Evolutionary conservation across 2,329 filamentous ascomycete genomes (phyloP).

Genomic region (Fusarium luffae): DNA sequence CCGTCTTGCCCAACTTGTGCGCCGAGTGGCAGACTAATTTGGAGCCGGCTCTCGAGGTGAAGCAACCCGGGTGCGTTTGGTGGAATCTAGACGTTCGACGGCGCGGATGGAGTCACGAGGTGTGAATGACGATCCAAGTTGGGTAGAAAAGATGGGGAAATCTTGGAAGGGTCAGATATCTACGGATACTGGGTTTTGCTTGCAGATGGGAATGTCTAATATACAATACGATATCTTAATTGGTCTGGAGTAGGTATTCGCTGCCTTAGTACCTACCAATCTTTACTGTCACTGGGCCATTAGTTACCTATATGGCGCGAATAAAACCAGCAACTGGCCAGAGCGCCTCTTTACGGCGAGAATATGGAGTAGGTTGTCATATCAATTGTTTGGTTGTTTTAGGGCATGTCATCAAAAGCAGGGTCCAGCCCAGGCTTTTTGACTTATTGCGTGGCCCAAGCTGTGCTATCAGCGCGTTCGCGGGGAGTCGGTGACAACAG

Average conservation of each 20-base stretch:
- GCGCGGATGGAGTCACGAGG: slow-evolving; percentile 20
- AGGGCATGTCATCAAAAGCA: slow-evolving; percentile 10
- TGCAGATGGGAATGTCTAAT: slow-evolving; percentile 1
- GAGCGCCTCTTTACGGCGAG: neutral
- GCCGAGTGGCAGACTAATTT: slow-evolving; percentile 35
- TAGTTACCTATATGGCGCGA: slow-evolving; percentile 2
- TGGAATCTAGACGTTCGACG: slow-evolving; percentile 37
- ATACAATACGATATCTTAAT: neutral
- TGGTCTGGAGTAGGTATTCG: neutral
- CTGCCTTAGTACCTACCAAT: neutral
- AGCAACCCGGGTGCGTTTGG: slow-evolving; percentile 29
- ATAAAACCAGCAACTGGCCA: slow-evolving; percentile 13
- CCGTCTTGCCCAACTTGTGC: slow-evolving; percentile 28
- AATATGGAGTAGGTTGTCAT: slow-evolving; percentile 5
- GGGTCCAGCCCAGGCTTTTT: slow-evolving; percentile 17
- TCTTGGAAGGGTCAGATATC: slow-evolving; percentile 15
- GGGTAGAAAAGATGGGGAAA: slow-evolving; percentile 21
- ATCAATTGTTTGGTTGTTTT: slow-evolving; percentile 9
- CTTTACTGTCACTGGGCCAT: neutral
- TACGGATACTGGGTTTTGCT: neutral
- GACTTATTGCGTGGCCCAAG: slow-evolving; percentile 28
- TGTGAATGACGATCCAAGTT: slow-evolving; percentile 25
- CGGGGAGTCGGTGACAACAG: slow-evolving; percentile 29
- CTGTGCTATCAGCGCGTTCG: slow-evolving; percentile 13
- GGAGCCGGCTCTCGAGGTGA: slow-evolving; percentile 25